Percentiles rank a stretch among this genome's conserved stretches.
phyloP scores from a whole-genome alignment of 768 basidiomycete genomes.

The Mycena venus region DNA sequence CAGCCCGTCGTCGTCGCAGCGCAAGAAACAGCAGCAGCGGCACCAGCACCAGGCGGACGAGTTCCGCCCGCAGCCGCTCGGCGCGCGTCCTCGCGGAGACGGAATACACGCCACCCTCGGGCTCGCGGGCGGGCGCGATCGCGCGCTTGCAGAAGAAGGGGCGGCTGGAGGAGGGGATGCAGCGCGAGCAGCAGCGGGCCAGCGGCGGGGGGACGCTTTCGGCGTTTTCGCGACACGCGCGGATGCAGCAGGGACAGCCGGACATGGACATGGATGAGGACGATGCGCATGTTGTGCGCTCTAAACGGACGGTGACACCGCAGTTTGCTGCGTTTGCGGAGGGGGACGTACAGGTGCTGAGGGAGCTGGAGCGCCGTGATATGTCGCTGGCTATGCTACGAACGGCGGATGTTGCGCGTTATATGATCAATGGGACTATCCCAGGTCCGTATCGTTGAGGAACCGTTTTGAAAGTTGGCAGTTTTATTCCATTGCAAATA shows the following conservation, averaged over 20 bases:
- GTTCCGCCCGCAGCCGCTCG: slow-evolving; percentile 27
- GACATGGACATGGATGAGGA: slow-evolving; percentile 17
- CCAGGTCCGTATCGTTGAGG: slow-evolving; percentile 18
- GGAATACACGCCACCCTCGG: slow-evolving; percentile 28
- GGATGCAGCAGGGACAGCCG: slow-evolving; percentile 27
- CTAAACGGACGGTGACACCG: not conserved
- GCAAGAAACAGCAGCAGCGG: slow-evolving; percentile 15
- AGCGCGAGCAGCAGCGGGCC: slow-evolving; percentile 49
- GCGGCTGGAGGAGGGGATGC: slow-evolving; percentile 49
- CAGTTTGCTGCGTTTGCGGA: slow-evolving; percentile 34
- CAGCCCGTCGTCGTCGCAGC: slow-evolving; percentile 17
- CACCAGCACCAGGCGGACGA: not conserved
- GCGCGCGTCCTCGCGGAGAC: slow-evolving; percentile 22
- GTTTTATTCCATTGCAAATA: not conserved
- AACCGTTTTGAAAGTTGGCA: not conserved
- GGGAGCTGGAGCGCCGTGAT: slow-evolving; percentile 41
- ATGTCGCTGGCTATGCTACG: not conserved
- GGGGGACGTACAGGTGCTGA: slow-evolving; percentile 38
- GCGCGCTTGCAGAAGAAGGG: slow-evolving; percentile 40
- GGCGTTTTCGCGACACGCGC: not conserved
- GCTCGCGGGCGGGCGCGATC: slow-evolving; percentile 25
- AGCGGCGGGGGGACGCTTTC: slow-evolving; percentile 37
- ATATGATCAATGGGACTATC: not conserved
- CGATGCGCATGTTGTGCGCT: too few relatives aligned
- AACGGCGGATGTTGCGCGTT: slow-evolving; percentile 13